These are phyloP conservation scores for Tolypocladium cylindrosporum DNA, from an alignment of 2,329 filamentous ascomycete species.

Conservation along the genomic window DNA sequence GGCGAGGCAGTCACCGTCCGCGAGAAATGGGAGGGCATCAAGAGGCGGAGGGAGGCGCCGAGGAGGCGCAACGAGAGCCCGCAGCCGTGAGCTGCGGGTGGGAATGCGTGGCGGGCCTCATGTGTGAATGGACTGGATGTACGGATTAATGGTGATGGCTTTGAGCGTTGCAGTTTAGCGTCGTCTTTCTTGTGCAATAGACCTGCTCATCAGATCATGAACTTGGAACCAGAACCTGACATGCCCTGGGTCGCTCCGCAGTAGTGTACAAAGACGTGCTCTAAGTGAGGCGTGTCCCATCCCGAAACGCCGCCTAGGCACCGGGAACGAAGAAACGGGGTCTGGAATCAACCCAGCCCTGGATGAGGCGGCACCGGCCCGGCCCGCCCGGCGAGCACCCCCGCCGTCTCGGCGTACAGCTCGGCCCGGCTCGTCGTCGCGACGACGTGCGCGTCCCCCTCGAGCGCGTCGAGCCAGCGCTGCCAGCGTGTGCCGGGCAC, in stretches of 20 bases:
- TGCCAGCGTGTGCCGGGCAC: slow-evolving; percentile 55
- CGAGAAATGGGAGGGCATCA: slow-evolving; percentile 31
- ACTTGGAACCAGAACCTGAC: background rate
- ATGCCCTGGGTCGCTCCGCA: background rate
- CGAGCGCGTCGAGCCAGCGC: slow-evolving; percentile 61
- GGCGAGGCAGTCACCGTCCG: slow-evolving; percentile 34
- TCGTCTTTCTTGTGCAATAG: background rate
- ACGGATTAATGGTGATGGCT: background rate
- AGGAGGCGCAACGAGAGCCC: slow-evolving; percentile 1
- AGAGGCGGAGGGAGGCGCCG: slow-evolving; percentile 16
- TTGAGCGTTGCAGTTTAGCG: background rate
- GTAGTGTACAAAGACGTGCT: background rate
- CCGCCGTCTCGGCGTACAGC: slow-evolving; percentile 45
- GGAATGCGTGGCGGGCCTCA: background rate
- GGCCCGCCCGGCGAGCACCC: slow-evolving; percentile 28
- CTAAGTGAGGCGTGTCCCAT: background rate
- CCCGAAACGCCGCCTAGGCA: background rate
- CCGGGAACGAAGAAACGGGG: background rate
- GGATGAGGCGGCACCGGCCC: background rate
- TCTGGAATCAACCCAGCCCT: background rate
- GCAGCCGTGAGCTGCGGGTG: background rate
- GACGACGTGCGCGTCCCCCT: slow-evolving; percentile 50
- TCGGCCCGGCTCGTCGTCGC: slow-evolving; percentile 56
- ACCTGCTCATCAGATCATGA: background rate
- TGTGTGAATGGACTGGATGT: background rate